Conservation (phyloP, 176 grass and related monocot genomes). For the Carex littledalei region DNA sequence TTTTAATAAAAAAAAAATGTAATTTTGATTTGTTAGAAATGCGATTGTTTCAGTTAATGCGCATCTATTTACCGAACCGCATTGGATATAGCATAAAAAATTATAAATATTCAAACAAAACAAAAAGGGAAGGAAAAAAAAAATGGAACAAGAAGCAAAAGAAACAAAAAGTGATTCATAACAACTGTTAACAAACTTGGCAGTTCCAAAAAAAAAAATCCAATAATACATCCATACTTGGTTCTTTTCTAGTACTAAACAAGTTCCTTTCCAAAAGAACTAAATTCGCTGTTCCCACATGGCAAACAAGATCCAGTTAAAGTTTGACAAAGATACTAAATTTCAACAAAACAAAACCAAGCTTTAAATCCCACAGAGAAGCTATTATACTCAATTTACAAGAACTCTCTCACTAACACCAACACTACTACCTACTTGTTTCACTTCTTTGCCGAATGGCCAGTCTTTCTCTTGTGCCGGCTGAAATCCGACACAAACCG, state of each 20-base stretch:
- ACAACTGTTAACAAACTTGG: background rate
- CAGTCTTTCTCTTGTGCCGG: constrained; percentile 85
- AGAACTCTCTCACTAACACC: background rate
- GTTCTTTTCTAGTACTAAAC: background rate
- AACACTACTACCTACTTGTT: background rate
- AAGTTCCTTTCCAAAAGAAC: background rate
- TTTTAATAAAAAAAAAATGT: background rate
- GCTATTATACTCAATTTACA: constrained; percentile 16
- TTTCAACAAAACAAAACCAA: constrained; percentile 11
- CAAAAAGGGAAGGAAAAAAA: background rate
- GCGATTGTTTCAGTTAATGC: background rate
- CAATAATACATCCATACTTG: too few relatives aligned
- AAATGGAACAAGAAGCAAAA: background rate
- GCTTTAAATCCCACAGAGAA: constrained; percentile 7
- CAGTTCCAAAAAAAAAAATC: too few relatives aligned
- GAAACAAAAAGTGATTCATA: background rate
- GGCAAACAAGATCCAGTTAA: background rate
- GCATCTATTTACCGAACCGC: background rate
- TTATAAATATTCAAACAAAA: background rate
- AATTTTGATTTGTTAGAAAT: background rate
- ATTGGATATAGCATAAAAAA: background rate
- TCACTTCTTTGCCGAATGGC: constrained; percentile 49
- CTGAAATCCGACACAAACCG: constrained; percentile 90
- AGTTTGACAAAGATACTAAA: constrained; percentile 1
- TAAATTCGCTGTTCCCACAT: background rate